Evolutionary conservation across 208 protist genomes (phyloP).

Genomic region (Trypanosoma rangeli): DNA sequence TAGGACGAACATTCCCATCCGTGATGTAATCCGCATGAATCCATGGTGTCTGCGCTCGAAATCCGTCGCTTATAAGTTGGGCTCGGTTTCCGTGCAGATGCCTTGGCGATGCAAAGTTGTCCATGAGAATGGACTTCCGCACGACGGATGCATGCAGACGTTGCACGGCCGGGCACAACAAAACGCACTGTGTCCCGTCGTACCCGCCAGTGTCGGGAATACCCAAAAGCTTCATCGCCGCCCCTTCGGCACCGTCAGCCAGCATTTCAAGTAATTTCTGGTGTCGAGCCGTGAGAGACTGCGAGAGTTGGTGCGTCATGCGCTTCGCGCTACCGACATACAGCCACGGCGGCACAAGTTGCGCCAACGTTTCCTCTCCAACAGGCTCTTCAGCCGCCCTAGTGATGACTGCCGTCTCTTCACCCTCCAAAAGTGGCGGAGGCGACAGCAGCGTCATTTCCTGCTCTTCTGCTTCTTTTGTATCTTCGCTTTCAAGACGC

Average conservation of each 20-base stretch:
- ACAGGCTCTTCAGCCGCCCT: background rate
- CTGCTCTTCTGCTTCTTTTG: constrained; percentile 12
- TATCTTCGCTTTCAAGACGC: constrained; percentile 2
- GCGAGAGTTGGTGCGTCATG: constrained; percentile 31
- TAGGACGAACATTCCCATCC: constrained; percentile 35
- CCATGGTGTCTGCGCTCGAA: constrained; percentile 47
- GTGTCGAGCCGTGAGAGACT: background rate
- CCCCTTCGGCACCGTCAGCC: background rate
- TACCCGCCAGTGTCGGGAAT: constrained; percentile 39
- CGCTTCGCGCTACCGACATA: constrained; percentile 39
- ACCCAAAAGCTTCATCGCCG: constrained; percentile 28
- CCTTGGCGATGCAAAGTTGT: constrained; percentile 41
- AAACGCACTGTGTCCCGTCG: constrained; percentile 41
- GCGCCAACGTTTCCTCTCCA: constrained; percentile 34
- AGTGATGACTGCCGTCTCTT: background rate
- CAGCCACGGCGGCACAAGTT: constrained; percentile 52
- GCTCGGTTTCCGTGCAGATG: constrained; percentile 39
- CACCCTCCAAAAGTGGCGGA: background rate
- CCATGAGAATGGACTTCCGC: constrained; percentile 51
- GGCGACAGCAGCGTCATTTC: background rate
- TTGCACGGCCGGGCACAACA: constrained; percentile 48
- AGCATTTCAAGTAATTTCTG: background rate
- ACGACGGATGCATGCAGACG: constrained; percentile 42
- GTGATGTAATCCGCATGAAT: constrained; percentile 68
- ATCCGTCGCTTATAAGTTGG: constrained; percentile 44